Evolutionary conservation across 2,329 filamentous ascomycete species (phyloP).

Genomic region (Capronia americana): DNA sequence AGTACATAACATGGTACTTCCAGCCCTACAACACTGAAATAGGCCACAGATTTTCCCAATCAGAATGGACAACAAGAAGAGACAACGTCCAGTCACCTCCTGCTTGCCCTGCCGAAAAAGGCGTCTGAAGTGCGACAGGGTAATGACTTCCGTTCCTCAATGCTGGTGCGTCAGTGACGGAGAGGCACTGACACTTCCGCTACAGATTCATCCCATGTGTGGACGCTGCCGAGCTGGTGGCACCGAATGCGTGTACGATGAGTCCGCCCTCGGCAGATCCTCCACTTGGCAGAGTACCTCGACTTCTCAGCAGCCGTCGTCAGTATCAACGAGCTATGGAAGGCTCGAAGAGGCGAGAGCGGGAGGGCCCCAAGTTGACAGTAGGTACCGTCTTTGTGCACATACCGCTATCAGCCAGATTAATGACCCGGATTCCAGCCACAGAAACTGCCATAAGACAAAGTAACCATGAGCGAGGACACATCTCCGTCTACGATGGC

Average conservation of each 20-base stretch:
- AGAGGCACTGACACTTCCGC: conserved; percentile 14
- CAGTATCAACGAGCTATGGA: conserved; percentile 8
- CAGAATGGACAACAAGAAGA: conserved; percentile 24
- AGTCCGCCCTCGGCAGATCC: conserved; percentile 12
- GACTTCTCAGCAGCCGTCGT: background rate
- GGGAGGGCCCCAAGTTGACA: conserved; percentile 1
- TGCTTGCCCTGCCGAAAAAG: conserved; percentile 33
- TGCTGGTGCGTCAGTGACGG: background rate
- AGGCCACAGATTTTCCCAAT: conserved; percentile 9
- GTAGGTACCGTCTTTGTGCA: conserved; percentile 5
- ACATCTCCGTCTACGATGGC: conserved; percentile 25
- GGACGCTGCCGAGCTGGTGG: conserved; percentile 22
- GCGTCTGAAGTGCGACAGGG: conserved; percentile 30
- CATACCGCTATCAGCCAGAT: conserved; percentile 5
- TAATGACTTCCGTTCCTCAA: conserved; percentile 13
- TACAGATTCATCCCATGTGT: conserved; percentile 29
- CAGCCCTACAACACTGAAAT: background rate
- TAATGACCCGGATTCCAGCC: conserved; percentile 10
- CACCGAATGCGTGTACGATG: conserved; percentile 29
- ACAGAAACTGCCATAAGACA: background rate
- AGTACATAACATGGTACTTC: background rate
- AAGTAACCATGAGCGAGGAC: conserved; percentile 22
- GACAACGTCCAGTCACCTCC: conserved; percentile 31
- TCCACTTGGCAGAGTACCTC: conserved; percentile 10
- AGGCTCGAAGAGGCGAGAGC: conserved; percentile 6